Conservation (phyloP, 108 stramenopile species). For the Parietichytrium sp. region DNA sequence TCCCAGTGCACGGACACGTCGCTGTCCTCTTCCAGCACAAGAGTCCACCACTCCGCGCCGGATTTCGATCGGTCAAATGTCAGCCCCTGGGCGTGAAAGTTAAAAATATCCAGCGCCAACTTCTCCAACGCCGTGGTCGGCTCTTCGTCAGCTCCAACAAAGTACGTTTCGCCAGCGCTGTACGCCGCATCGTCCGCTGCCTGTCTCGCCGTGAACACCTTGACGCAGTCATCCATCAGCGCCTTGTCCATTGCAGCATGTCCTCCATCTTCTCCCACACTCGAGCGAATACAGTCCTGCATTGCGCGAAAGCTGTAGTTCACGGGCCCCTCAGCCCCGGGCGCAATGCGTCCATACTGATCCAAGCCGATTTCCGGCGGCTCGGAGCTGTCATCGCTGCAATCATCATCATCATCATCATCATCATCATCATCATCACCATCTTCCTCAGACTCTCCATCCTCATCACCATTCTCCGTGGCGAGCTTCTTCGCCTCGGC, state of each 20-base stretch:
- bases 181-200: constrained; percentile 36
- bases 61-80: constrained; percentile 1
- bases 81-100: neutral
- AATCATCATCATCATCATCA: neutral
- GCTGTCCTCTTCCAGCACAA: constrained; percentile 43
- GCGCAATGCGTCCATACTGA: constrained; percentile 23
- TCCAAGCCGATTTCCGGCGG: constrained; percentile 27
- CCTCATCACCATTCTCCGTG: neutral
- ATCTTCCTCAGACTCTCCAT: neutral
- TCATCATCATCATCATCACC: neutral
- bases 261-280: no score
- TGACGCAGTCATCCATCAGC: constrained; percentile 6
- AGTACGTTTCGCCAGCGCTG: constrained; percentile 42
- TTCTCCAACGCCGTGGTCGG: constrained; percentile 27
- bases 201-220: constrained; percentile 20
- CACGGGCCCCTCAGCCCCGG: neutral
- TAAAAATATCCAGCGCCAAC: constrained; percentile 41
- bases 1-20: constrained; percentile 48
- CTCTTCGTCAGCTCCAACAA: constrained; percentile 29
- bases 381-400: neutral
- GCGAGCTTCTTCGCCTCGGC: no score
- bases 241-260: no score
- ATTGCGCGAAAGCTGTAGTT: constrained; percentile 1
- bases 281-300: neutral
- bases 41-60: constrained; percentile 52